Evolutionary conservation across 2,329 filamentous ascomycete species (phyloP).

Genomic region (Sclerotinia minor): DNA sequence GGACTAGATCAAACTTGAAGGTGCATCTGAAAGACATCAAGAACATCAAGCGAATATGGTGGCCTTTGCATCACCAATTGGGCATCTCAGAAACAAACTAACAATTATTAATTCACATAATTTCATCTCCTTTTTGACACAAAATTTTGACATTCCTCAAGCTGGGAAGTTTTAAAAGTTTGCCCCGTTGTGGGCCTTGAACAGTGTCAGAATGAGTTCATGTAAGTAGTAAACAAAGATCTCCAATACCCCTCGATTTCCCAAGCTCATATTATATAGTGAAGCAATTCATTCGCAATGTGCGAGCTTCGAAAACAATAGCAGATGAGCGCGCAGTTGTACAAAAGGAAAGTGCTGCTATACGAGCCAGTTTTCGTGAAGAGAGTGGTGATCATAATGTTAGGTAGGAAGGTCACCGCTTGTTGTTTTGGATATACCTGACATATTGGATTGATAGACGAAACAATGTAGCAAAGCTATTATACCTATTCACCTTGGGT

Average conservation of each 20-base stretch:
- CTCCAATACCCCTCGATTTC: constrained; percentile 28
- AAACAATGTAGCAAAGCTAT: constrained; percentile 97
- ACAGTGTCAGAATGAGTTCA: constrained; percentile 41
- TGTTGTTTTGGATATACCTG: constrained; percentile 17
- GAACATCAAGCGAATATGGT: constrained; percentile 26
- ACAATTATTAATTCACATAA: constrained; percentile 10
- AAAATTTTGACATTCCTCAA: constrained; percentile 15
- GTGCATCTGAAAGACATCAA: background rate
- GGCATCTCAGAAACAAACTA: constrained; percentile 6
- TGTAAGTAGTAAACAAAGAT: constrained; percentile 34
- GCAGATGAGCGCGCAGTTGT: constrained; percentile 98
- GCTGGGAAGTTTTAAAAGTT: constrained; percentile 31
- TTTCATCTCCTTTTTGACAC: background rate
- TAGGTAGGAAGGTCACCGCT: constrained; percentile 59
- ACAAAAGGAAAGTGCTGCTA: constrained; percentile 97
- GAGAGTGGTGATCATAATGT: constrained; percentile 91
- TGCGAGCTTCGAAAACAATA: constrained; percentile 97
- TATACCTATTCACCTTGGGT: constrained; percentile 96
- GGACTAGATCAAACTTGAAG: constrained; percentile 7
- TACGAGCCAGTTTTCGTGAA: constrained; percentile 95
- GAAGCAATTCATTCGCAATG: constrained; percentile 99
- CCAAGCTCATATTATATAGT: constrained; percentile 55
- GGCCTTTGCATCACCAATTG: constrained; percentile 25
- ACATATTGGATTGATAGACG: constrained; percentile 56
- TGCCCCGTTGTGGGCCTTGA: constrained; percentile 41